Percentiles rank a stretch among this genome's conserved stretches.
Conservation (phyloP, 1,284 basidiomycete genomes). For the Albatrellus sp. region DNA sequence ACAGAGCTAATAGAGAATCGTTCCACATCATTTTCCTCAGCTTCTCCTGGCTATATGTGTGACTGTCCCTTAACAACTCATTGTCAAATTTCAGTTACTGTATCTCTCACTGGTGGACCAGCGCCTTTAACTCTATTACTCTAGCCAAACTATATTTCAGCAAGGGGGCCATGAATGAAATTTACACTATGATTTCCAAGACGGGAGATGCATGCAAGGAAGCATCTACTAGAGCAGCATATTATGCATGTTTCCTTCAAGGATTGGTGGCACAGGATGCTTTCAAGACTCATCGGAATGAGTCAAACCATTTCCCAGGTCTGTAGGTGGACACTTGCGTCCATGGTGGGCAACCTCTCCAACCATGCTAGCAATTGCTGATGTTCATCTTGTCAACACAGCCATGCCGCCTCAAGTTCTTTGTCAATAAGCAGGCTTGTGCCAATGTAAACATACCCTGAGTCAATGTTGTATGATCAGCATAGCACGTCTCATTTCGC, state of each 20-base stretch:
- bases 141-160: slow-evolving; percentile 38
- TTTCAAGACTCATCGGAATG: slow-evolving; percentile 33
- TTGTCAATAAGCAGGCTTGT: slow-evolving; percentile 9
- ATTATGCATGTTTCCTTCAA: slow-evolving; percentile 66
- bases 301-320: neutral
- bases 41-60: slow-evolving; percentile 65
- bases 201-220: slow-evolving; percentile 67
- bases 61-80: slow-evolving; percentile 74
- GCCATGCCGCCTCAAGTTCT: slow-evolving; percentile 1
- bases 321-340: slow-evolving; percentile 4
- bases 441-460: slow-evolving; percentile 24
- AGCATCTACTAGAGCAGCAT: slow-evolving; percentile 49
- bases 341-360: neutral
- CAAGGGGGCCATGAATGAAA: slow-evolving; percentile 46
- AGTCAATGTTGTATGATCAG: slow-evolving; percentile 6
- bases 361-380: neutral
- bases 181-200: slow-evolving; percentile 48
- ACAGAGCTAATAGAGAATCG: slow-evolving; percentile 46
- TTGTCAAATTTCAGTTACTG: no score
- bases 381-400: slow-evolving; percentile 3
- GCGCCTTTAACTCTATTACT: slow-evolving; percentile 35
- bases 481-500: slow-evolving; percentile 1
- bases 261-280: slow-evolving; percentile 54
- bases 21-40: slow-evolving; percentile 64
- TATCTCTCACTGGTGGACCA: no score